A percentile compares a stretch with the other conserved stretches of the same genome.
These are phyloP conservation scores for Triticum turgidum DNA, from an alignment of 176 grass and related monocot genomes.

Conservation along the genomic window DNA sequence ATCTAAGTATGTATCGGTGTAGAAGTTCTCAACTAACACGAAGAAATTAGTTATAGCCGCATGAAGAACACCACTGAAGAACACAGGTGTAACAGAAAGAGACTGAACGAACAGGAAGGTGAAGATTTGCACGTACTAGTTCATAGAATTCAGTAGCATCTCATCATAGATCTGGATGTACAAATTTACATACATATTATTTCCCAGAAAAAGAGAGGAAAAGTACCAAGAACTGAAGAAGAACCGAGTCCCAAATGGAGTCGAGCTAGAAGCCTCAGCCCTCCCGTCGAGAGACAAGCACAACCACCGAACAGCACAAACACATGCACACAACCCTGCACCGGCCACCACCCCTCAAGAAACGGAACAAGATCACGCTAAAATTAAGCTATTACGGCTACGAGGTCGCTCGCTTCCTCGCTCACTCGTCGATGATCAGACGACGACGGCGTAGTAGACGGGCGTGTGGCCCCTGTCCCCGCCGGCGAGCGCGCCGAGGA, in stretches of 20 bases:
- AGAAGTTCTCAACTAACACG: neutral
- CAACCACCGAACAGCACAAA: neutral
- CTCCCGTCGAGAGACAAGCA: neutral
- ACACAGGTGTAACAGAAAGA: too few species aligned
- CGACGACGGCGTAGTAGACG: conserved; percentile 32
- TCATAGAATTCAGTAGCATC: neutral
- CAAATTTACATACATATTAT: conserved; percentile 50
- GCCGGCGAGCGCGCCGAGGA: conserved; percentile 47
- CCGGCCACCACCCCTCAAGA: too few species aligned
- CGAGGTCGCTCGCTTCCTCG: too few species aligned
- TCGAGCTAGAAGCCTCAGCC: conserved; percentile 23
- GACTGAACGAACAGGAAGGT: neutral
- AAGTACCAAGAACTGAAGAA: neutral
- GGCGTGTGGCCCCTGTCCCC: neutral
- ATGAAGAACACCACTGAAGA: neutral
- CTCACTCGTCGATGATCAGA: neutral
- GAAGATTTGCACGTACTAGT: neutral
- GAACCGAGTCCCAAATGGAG: neutral
- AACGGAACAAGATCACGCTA: neutral
- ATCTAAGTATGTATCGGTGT: neutral
- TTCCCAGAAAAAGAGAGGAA: conserved; percentile 11
- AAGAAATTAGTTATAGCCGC: neutral
- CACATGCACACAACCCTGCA: neutral
- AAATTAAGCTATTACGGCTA: neutral
- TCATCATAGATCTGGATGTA: conserved; percentile 37